These are phyloP conservation scores for Aspergillus aculeatinus DNA, from an alignment of 2,329 filamentous ascomycete species.

Conservation along the genomic window DNA sequence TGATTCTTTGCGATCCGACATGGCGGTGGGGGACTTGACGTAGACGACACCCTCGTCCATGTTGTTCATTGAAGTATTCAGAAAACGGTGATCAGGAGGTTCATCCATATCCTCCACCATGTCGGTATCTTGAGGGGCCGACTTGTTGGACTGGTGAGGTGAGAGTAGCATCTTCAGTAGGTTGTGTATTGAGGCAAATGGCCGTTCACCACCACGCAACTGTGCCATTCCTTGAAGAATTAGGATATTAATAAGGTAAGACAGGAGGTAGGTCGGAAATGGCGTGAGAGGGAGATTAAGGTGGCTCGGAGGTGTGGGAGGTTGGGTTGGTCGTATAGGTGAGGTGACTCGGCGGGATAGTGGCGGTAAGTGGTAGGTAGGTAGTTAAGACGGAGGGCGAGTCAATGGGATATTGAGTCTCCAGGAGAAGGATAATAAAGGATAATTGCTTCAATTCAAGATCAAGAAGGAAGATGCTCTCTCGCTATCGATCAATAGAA, in stretches of 20 bases:
- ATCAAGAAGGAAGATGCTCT: constrained; percentile 22
- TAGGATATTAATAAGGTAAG: constrained; percentile 12
- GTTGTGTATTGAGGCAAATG: constrained; percentile 40
- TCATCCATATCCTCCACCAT: constrained; percentile 77
- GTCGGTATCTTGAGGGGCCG: constrained; percentile 58
- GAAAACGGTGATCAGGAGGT: constrained; percentile 65
- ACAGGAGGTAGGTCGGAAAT: constrained; percentile 4
- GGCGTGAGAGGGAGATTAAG: constrained; percentile 9
- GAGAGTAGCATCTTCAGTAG: constrained; percentile 47
- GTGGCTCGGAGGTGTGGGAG: not conserved
- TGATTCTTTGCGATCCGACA: constrained; percentile 67
- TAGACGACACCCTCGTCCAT: constrained; percentile 38
- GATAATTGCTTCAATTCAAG: constrained; percentile 17
- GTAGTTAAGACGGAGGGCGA: not conserved
- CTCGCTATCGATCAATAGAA: constrained; percentile 29
- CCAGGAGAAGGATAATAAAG: constrained; percentile 7
- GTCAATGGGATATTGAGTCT: constrained; percentile 9
- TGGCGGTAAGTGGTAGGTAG: constrained; percentile 3
- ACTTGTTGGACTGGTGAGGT: constrained; percentile 40
- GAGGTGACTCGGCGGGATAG: constrained; percentile 15
- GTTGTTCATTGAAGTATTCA: constrained; percentile 30
- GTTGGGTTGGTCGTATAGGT: constrained; percentile 13
- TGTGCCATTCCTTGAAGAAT: constrained; percentile 31
- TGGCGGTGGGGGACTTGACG: constrained; percentile 48
- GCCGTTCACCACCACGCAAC: constrained; percentile 31